phyloP scores from a whole-genome alignment of 352 stramenopile genomes.

The Phytopythium oedochilum region DNA sequence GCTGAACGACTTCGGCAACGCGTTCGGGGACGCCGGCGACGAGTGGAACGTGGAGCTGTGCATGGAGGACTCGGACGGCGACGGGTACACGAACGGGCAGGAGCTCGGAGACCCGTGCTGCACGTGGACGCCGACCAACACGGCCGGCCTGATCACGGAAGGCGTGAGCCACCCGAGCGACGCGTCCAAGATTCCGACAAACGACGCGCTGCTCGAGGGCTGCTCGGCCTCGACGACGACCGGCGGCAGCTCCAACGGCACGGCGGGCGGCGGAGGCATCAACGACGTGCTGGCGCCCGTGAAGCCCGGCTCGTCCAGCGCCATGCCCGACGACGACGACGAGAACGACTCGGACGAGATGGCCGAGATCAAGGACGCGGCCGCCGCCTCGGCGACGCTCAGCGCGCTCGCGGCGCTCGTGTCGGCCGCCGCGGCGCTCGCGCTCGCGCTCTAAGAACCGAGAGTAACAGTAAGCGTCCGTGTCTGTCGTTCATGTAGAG shows the following conservation, averaged over 20 bases:
- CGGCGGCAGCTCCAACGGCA: conserved; percentile 20
- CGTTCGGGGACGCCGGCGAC: conserved; percentile 42
- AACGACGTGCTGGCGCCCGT: conserved; percentile 33
- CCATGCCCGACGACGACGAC: conserved; percentile 40
- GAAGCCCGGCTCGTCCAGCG: conserved; percentile 7
- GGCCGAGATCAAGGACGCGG: conserved; percentile 22
- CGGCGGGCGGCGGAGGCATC: conserved; percentile 12
- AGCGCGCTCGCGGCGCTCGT: conserved; percentile 9
- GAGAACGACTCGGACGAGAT: conserved; percentile 57
- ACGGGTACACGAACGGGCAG: conserved; percentile 82
- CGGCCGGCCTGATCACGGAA: conserved; percentile 40
- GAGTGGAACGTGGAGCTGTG: conserved; percentile 53
- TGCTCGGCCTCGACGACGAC: conserved; percentile 22
- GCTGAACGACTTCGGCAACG: conserved; percentile 61
- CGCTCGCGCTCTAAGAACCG: conserved; percentile 15
- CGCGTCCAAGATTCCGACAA: conserved; percentile 47
- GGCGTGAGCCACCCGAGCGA: conserved; percentile 61
- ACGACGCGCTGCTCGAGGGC: conserved; percentile 35
- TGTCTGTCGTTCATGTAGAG: neutral
- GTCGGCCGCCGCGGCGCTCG: conserved; percentile 5
- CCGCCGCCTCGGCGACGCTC: conserved; percentile 3
- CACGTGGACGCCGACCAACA: conserved; percentile 49
- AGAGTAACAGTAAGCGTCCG: neutral
- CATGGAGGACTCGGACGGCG: conserved; percentile 63
- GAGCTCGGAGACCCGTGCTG: conserved; percentile 85